These are phyloP conservation scores for Pleodorina starrii DNA, from an alignment of 139 green algal genomes.

Conservation along the genomic window DNA sequence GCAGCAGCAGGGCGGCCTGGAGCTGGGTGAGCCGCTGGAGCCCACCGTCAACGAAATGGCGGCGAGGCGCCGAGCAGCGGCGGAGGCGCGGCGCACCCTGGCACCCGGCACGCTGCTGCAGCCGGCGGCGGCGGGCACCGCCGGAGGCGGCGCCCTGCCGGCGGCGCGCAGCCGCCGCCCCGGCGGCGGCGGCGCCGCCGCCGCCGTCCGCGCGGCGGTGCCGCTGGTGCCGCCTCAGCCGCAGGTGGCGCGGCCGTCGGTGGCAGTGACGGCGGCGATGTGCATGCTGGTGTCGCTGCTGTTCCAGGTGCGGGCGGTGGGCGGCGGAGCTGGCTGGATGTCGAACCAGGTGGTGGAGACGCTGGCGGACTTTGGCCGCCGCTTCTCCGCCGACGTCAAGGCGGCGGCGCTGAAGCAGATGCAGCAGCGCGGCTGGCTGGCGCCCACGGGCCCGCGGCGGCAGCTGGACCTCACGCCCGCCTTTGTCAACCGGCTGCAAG, in stretches of 20 bases:
- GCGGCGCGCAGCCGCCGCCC: not conserved
- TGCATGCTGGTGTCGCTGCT: slow-evolving; percentile 31
- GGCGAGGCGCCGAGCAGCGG: not conserved
- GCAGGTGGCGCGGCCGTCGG: not conserved
- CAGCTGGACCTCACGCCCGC: slow-evolving; percentile 29
- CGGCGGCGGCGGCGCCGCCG: not conserved
- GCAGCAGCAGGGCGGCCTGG: slow-evolving; percentile 23
- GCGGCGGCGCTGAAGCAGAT: slow-evolving; percentile 31
- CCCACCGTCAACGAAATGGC: not conserved
- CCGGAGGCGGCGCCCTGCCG: not conserved
- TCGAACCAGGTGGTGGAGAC: slow-evolving; percentile 15
- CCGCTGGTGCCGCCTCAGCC: not conserved
- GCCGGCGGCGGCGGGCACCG: not conserved
- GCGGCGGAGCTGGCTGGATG: not conserved
- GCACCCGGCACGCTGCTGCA: not conserved
- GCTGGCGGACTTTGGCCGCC: slow-evolving; percentile 21
- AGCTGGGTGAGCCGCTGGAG: not conserved
- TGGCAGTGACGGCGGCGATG: slow-evolving; percentile 27
- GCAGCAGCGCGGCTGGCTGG: slow-evolving; percentile 44
- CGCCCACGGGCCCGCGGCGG: not conserved
- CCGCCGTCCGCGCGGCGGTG: not conserved
- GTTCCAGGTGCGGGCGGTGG: not conserved
- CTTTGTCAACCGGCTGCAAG: slow-evolving; percentile 25
- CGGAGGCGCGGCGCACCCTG: slow-evolving; percentile 1
- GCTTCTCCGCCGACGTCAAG: slow-evolving; percentile 25